phyloP scores from a whole-genome alignment of 2,329 filamentous ascomycete genomes.

The Aspergillus brunneoviolaceus region DNA sequence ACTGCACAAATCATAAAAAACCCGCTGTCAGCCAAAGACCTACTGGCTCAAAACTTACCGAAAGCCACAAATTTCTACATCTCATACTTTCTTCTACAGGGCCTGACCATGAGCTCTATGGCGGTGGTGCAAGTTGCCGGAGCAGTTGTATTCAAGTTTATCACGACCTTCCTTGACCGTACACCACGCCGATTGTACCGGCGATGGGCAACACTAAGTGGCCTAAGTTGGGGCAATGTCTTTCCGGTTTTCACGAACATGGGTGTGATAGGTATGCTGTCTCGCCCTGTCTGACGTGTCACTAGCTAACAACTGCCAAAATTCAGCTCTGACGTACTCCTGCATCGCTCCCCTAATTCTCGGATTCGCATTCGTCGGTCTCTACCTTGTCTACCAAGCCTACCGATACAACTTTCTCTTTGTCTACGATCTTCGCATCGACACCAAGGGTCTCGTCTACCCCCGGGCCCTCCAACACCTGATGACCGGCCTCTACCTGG shows the following conservation, averaged over 20 bases:
- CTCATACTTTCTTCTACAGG: conserved; percentile 91
- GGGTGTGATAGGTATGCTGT: conserved; percentile 68
- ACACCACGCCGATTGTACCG: conserved; percentile 73
- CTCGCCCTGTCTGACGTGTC: background rate
- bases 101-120: conserved; percentile 71
- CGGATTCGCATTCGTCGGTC: conserved; percentile 74
- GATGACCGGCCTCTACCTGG: conserved; percentile 78
- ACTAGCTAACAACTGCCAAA: background rate
- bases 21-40: conserved; percentile 61
- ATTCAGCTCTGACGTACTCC: conserved; percentile 75
- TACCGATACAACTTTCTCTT: conserved; percentile 91
- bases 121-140: conserved; percentile 72
- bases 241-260: conserved; percentile 78
- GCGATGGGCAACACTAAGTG: conserved; percentile 70
- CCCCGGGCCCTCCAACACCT: conserved; percentile 82
- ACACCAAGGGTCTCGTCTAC: conserved; percentile 87
- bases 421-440: conserved; percentile 75
- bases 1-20: conserved; percentile 63
- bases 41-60: conserved; percentile 75
- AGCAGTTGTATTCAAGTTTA: conserved; percentile 68
- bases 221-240: conserved; percentile 81
- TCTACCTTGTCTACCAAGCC: conserved; percentile 78
- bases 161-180: conserved; percentile 69
- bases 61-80: conserved; percentile 93
- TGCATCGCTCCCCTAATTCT: conserved; percentile 84